Conservation (phyloP, 768 basidiomycete species). For the Lentinus brumalis region DNA sequence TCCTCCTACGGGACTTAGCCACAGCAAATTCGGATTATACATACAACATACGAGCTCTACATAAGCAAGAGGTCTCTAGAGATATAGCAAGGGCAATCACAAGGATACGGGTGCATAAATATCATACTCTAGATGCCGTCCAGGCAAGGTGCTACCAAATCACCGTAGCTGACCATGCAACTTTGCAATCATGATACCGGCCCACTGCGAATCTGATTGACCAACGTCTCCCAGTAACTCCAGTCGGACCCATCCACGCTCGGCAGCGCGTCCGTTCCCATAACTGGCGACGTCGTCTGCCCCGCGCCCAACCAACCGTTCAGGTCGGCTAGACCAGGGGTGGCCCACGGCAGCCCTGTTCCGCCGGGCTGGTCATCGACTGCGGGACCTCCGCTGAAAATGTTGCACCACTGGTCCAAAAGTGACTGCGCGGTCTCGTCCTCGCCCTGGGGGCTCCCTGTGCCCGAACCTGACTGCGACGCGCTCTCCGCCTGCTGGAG, state of each 20-base stretch:
- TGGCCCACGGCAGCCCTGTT: constrained; percentile 57
- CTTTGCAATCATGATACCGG: constrained; percentile 24
- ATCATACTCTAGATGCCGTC: too few species aligned
- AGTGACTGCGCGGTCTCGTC: constrained; percentile 80
- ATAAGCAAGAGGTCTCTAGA: too few species aligned
- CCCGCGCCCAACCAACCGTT: constrained; percentile 54
- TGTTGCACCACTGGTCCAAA: constrained; percentile 84
- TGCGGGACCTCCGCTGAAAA: constrained; percentile 66
- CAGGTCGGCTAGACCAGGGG: constrained; percentile 56
- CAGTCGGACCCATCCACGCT: constrained; percentile 69
- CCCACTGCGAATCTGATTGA: constrained; percentile 52
- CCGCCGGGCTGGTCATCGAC: constrained; percentile 32
- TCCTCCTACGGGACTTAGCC: too few species aligned
- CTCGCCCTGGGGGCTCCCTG: constrained; percentile 65
- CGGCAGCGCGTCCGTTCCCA: constrained; percentile 47
- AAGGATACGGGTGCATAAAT: too few species aligned
- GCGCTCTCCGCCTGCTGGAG: constrained; percentile 56
- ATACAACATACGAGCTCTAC: too few species aligned
- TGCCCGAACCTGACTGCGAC: constrained; percentile 50
- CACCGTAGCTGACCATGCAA: background rate
- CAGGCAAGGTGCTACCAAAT: background rate
- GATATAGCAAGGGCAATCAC: too few species aligned
- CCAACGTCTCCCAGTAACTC: constrained; percentile 80
- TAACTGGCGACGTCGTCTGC: constrained; percentile 33
- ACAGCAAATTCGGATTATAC: too few species aligned